Base-by-base conservation (phyloP, 371 early-diverging fungal genomes). In the Capniomyces stellatus region DNA sequence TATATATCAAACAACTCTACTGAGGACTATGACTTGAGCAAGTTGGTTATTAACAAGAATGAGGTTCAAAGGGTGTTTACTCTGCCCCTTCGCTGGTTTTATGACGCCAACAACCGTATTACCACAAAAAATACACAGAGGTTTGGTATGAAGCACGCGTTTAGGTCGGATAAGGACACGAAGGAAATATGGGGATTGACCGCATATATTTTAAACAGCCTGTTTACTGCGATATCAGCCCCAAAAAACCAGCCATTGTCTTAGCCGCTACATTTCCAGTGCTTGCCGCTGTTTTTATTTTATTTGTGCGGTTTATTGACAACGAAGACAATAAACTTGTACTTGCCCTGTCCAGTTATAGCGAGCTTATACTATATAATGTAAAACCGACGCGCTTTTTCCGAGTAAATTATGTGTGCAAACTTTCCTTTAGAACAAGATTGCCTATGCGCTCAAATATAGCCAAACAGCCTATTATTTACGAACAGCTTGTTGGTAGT, bases 51-150 rank as follows among this genome's bases (percentile, higher is more conserved):
- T 50, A 86, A 80, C 54, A 56, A 69, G 1, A 77, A 73, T 23
- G 89, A 91, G 62, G 87, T 88, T 10, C 73, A 77, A 1, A 58
- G 69, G 19, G 79, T 75, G 18, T 87, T 89, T 69, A 64, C 78
- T 0, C 54, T 91, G 52, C 74, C 85, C 10, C 48, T 90, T 12
- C 71, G 66, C 1, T 73, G 82, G 23, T 64, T 91, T 29, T 57
- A 80, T 24, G 63, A 77, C 25, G 75, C 75, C 10, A 29, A 48
- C 25, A 70, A 71, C 15, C 54, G 73, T 6, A 42, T 44, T 10
- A 21, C 8, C 8, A 10, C 25, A 6, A 10, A n/a, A 10, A 44
- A 8, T 12, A 6, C 4, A 4, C 25, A n/a, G 19, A 4, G 22
- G 21, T 10, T 44, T 10, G 44, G 44, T 4, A 6, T 22, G 12